These are phyloP conservation scores for Wickerhamiella occidentalis DNA, from an alignment of 805 yeast genomes.

Conservation along the genomic window DNA sequence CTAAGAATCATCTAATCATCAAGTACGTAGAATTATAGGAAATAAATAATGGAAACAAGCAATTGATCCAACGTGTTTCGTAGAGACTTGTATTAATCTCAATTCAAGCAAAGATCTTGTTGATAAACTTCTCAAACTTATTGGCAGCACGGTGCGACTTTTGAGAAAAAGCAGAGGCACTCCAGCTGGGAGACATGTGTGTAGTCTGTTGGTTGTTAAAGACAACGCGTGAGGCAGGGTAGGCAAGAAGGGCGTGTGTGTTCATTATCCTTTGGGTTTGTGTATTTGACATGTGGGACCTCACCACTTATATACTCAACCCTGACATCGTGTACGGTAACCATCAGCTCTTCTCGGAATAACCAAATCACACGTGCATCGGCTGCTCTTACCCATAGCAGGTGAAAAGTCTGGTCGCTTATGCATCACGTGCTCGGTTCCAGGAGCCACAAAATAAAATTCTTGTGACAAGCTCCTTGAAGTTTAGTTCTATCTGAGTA, in stretches of 20 bases:
- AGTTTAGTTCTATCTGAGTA: too few species aligned
- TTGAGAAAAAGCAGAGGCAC: constrained; percentile 4
- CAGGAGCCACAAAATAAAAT: not conserved
- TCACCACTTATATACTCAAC: not conserved
- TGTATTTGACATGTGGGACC: not conserved
- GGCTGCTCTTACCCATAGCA: not conserved
- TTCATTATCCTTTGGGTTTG: not conserved
- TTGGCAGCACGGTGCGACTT: not conserved
- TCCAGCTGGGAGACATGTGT: constrained; percentile 9
- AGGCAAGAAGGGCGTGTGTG: constrained; percentile 9
- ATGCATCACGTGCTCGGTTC: not conserved
- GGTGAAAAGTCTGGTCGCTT: not conserved
- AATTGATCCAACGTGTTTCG: too few species aligned
- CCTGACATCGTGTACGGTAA: constrained; percentile 2
- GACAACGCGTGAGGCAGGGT: constrained; percentile 1
- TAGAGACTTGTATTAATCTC: too few species aligned
- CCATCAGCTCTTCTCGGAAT: constrained; percentile 1
- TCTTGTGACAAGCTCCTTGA: not conserved
- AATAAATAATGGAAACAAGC: not conserved
- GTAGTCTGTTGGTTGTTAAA: not conserved
- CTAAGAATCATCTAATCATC: too few species aligned
- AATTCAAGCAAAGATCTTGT: constrained; percentile 4
- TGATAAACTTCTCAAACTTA: not conserved
- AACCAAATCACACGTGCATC: not conserved
- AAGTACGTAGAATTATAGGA: too few species aligned